Evolutionary conservation across 2,329 filamentous ascomycete species (phyloP).

Genomic region (Fusarium chuoi): DNA sequence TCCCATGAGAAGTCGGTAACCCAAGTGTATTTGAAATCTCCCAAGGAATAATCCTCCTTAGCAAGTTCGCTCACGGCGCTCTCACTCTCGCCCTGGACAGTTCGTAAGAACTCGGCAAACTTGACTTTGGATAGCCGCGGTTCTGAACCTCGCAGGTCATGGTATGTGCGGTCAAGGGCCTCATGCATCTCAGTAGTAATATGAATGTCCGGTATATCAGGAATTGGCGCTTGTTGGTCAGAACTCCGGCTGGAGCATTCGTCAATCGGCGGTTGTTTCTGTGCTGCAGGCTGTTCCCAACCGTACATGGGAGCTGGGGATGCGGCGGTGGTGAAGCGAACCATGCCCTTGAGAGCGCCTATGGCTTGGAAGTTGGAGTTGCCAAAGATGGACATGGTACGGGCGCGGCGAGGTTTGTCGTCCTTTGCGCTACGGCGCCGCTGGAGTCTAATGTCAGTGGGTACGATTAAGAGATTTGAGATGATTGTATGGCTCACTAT

Average conservation of each 20-base stretch:
- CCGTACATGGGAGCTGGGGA: constrained; percentile 43
- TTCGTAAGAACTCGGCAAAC: constrained; percentile 61
- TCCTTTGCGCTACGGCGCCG: constrained; percentile 20
- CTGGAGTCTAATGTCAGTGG: constrained; percentile 25
- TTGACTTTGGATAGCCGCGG: constrained; percentile 47
- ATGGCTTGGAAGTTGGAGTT: constrained; percentile 48
- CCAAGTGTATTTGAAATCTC: constrained; percentile 64
- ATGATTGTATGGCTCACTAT: constrained; percentile 24
- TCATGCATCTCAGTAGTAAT: constrained; percentile 61
- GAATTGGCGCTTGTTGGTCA: constrained; percentile 20
- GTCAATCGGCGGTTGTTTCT: constrained; percentile 31
- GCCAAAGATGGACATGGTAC: constrained; percentile 54
- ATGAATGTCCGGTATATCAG: constrained; percentile 50
- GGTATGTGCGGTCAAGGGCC: constrained; percentile 60
- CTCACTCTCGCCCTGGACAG: constrained; percentile 58
- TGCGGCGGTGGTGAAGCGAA: constrained; percentile 47
- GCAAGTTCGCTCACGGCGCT: constrained; percentile 44
- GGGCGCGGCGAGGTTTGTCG: constrained; percentile 46
- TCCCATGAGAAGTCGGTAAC: constrained; percentile 55
- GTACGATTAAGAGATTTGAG: background rate
- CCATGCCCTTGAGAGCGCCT: constrained; percentile 47
- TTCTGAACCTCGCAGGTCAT: constrained; percentile 53
- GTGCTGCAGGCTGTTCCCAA: constrained; percentile 34
- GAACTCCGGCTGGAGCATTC: constrained; percentile 43
- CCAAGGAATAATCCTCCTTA: constrained; percentile 56